These are phyloP conservation scores for Termitomyces heimii DNA, from an alignment of 768 basidiomycete species.

Conservation along the genomic window DNA sequence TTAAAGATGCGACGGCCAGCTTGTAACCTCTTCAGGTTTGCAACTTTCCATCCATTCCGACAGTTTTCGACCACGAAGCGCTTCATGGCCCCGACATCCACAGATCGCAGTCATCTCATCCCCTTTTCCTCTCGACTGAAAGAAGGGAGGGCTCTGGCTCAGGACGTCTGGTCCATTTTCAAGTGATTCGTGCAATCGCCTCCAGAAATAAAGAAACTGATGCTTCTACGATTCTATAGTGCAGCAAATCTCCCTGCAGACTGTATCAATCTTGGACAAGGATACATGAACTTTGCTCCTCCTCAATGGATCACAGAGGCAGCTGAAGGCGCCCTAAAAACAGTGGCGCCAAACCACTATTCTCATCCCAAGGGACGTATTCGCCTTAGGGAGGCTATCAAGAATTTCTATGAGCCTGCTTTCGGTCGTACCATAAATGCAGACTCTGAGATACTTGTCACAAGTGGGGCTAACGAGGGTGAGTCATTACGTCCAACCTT, in stretches of 20 bases:
- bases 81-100: slow-evolving; percentile 7
- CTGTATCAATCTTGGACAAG: slow-evolving; percentile 93
- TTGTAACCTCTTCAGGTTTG: slow-evolving; percentile 3
- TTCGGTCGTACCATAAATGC: slow-evolving; percentile 67
- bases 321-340: slow-evolving; percentile 60
- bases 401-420: slow-evolving; percentile 68
- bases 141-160: slow-evolving; percentile 70
- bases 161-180: slow-evolving; percentile 92
- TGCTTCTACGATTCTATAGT: slow-evolving; percentile 33
- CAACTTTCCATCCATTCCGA: slow-evolving; percentile 1
- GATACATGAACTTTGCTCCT: slow-evolving; percentile 91
- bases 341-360: slow-evolving; percentile 74
- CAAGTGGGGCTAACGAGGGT: slow-evolving; percentile 98
- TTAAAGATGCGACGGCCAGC: not conserved
- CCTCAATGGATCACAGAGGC: slow-evolving; percentile 75
- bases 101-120: slow-evolving; percentile 46
- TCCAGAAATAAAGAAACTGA: slow-evolving; percentile 2
- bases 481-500: slow-evolving; percentile 7
- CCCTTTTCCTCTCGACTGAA: slow-evolving; percentile 66
- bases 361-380: slow-evolving; percentile 88
- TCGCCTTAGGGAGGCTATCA: slow-evolving; percentile 84
- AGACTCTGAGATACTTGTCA: slow-evolving; percentile 87
- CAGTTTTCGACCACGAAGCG: slow-evolving; percentile 14
- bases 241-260: slow-evolving; percentile 84
- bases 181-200: slow-evolving; percentile 42